phyloP scores from a whole-genome alignment of 2,329 filamentous ascomycete genomes.

The Cordyceps tenuipes region DNA sequence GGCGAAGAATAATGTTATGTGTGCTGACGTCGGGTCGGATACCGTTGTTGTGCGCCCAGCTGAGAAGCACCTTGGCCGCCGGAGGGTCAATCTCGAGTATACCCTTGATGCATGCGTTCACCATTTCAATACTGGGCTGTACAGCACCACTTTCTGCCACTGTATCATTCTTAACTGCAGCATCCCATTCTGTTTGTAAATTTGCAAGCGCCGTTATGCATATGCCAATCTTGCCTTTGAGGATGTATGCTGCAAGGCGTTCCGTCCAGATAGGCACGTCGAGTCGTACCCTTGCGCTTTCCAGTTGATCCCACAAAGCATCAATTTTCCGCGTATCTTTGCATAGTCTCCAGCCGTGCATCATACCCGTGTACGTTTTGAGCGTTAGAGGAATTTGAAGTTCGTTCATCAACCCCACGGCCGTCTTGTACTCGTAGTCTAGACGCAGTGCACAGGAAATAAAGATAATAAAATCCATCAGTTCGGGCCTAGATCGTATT shows the following conservation, averaged over 20 bases:
- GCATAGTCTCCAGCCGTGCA: constrained; percentile 58
- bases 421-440: constrained; percentile 24
- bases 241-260: constrained; percentile 58
- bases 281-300: constrained; percentile 46
- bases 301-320: constrained; percentile 59
- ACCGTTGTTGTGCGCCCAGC: constrained; percentile 48
- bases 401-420: constrained; percentile 34
- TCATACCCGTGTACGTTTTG: constrained; percentile 64
- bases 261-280: constrained; percentile 63
- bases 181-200: constrained; percentile 54
- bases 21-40: constrained; percentile 49
- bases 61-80: constrained; percentile 45
- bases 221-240: constrained; percentile 40
- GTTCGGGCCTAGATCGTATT: constrained; percentile 25
- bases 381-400: constrained; percentile 50
- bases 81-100: constrained; percentile 44
- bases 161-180: constrained; percentile 22
- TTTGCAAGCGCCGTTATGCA: constrained; percentile 59
- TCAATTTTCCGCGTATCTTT: constrained; percentile 53
- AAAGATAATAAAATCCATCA: constrained; percentile 33
- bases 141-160: constrained; percentile 32
- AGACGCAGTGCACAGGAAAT: constrained; percentile 30
- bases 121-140: constrained; percentile 52
- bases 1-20: constrained; percentile 62
- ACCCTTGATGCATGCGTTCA: constrained; percentile 64